These are phyloP conservation scores for Schizophyllum amplum DNA, from an alignment of 1,284 basidiomycete genomes.

Conservation along the genomic window DNA sequence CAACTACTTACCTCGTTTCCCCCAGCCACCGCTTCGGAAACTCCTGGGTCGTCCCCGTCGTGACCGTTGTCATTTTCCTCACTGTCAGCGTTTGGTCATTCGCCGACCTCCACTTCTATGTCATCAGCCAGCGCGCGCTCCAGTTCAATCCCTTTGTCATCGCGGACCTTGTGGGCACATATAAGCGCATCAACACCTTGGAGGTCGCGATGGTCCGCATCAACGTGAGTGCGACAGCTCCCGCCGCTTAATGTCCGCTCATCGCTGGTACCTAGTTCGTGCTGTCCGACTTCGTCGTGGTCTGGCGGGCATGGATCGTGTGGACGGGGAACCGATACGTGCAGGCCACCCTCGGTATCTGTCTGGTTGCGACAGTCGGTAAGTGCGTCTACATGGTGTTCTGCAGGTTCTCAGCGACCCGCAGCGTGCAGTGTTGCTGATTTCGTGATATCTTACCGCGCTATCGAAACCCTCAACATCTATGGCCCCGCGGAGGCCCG, in stretches of 20 bases:
- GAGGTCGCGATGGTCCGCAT: not conserved
- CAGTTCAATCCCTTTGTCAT: not conserved
- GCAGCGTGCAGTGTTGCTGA: not conserved
- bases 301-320: conserved; percentile 8
- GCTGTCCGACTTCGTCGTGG: conserved; percentile 4
- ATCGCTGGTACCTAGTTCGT: not conserved
- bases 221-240: not conserved
- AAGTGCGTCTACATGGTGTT: not conserved
- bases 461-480: not conserved
- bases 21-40: not conserved
- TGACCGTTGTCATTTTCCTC: not conserved
- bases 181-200: not conserved
- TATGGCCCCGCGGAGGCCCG: not conserved
- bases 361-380: conserved; percentile 3
- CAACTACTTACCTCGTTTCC: no score
- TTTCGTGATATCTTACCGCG: conserved; percentile 1
- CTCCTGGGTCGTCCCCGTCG: not conserved
- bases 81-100: not conserved
- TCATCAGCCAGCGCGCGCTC: not conserved
- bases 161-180: not conserved
- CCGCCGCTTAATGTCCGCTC: no score
- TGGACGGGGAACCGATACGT: conserved; percentile 4
- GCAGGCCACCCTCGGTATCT: not conserved
- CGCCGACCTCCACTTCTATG: not conserved
- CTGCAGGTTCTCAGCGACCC: not conserved